Base-by-base conservation (phyloP, 768 basidiomycete genomes). In the Suillus subluteus region DNA sequence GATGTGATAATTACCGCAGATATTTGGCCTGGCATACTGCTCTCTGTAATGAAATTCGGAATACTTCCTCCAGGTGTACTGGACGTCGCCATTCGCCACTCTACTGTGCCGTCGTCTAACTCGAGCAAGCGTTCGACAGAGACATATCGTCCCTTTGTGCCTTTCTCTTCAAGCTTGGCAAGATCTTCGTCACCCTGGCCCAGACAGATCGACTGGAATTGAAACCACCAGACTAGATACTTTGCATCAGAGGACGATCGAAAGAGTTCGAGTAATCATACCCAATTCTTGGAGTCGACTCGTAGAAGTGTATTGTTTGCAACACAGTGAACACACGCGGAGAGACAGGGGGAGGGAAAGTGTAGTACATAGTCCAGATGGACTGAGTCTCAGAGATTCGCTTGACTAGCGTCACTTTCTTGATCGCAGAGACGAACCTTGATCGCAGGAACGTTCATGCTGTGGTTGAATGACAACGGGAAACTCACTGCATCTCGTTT, bases 11-110 rank as follows among this genome's bases (percentile, higher is more conserved):
- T 35, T 75, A 91, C 91, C 69, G 83, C 78, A 15, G 90, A 83
- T 65, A 93, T 90, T 69, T 84, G 84, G 66, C 87, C 81, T 4
- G 86, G 80, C 83, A 93, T 84, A 38, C 82, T 83, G 65, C 76
- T 81, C 68, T 92, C 89, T 4, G 84, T 84, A 66, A 93, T 65
- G 68, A 89, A 91, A 18, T 80, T 78, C 1, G 91, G 91, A 54
- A 93, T 88, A 62, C 75, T 82, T 30, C 92, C 92, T 32, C 90
- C 91, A 15, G 90, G 86, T 3, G 85, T 86, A 70, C 88, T 89
- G 32, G 89, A 88, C 2, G 90, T 91, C 3, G 91, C 91, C 91
- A 94, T 92, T 48, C 86, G 82, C 91, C 91, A 94, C 75, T 92
- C 91, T 15, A 87, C 85, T 58, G 77, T 84, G 61, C 89, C 92